Evolutionary conservation across 2,329 filamentous ascomycete species (phyloP).

Genomic region (Hymenoscyphus fructigenus): DNA sequence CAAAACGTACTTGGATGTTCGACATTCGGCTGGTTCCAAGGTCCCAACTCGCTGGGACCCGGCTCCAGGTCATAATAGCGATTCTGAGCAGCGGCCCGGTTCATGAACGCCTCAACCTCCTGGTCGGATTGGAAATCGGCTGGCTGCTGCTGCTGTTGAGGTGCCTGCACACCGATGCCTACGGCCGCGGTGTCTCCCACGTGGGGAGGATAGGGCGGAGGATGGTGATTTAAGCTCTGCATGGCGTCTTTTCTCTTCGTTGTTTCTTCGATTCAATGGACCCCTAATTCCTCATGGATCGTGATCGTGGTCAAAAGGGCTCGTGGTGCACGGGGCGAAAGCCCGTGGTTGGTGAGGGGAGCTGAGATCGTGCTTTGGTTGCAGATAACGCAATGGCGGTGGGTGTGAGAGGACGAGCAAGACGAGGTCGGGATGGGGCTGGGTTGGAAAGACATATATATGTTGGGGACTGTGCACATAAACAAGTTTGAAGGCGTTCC

Average conservation of each 20-base stretch:
- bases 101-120: conserved; percentile 7
- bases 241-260: conserved; percentile 6
- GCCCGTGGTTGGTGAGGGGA: conserved; percentile 1
- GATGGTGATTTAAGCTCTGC: conserved; percentile 4
- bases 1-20: conserved; percentile 1
- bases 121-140: conserved; percentile 1
- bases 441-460: conserved; percentile 4
- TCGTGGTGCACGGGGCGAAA: conserved; percentile 4
- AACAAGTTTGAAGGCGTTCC: not conserved
- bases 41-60: not conserved
- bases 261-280: not conserved
- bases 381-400: conserved; percentile 14
- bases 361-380: conserved; percentile 11
- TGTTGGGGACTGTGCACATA: not conserved
- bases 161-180: not conserved
- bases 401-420: not conserved
- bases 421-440: not conserved
- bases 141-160: not conserved
- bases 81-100: conserved; percentile 5
- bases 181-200: not conserved
- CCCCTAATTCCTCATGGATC: conserved; percentile 1
- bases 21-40: not conserved
- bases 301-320: not conserved
- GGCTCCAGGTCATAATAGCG: conserved; percentile 12
- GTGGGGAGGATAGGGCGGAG: conserved; percentile 10